These are phyloP conservation scores for Sphaerostilbella broomeana DNA, from an alignment of 2,329 filamentous ascomycete genomes.

Conservation along the genomic window DNA sequence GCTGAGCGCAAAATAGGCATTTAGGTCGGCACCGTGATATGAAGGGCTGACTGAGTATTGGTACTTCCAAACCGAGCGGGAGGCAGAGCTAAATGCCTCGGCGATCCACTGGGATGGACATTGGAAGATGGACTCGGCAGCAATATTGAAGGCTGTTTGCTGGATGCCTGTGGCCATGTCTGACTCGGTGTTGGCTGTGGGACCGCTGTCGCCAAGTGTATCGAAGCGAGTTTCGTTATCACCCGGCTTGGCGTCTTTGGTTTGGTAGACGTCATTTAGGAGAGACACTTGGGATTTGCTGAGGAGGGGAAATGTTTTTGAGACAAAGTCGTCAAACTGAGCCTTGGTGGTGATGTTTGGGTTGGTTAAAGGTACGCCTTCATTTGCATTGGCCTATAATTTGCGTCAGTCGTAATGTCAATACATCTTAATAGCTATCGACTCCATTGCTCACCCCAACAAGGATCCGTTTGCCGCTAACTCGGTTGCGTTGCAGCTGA, in stretches of 20 bases:
- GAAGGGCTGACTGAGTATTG: slow-evolving; percentile 41
- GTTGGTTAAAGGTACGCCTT: slow-evolving; percentile 32
- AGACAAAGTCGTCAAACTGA: slow-evolving; percentile 27
- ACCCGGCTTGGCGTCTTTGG: slow-evolving; percentile 17
- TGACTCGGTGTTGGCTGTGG: slow-evolving; percentile 44
- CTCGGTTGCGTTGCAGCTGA: slow-evolving; percentile 23
- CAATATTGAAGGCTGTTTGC: slow-evolving; percentile 47
- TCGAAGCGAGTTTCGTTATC: slow-evolving; percentile 26
- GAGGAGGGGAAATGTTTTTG: slow-evolving; percentile 28
- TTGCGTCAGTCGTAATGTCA: too few species aligned
- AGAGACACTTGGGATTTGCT: slow-evolving; percentile 24
- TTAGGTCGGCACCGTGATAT: slow-evolving; percentile 33
- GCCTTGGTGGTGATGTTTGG: slow-evolving; percentile 27
- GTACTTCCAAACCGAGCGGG: slow-evolving; percentile 37
- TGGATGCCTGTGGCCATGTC: slow-evolving; percentile 46
- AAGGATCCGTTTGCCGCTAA: slow-evolving; percentile 29
- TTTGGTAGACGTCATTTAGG: slow-evolving; percentile 27
- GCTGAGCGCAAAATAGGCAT: slow-evolving; percentile 28
- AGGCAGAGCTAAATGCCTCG: slow-evolving; percentile 34
- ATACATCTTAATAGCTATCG: too few species aligned
- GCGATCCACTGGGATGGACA: slow-evolving; percentile 52
- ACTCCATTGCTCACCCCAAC: slow-evolving; percentile 23
- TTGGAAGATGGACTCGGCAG: slow-evolving; percentile 48
- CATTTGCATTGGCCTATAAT: slow-evolving; percentile 31
- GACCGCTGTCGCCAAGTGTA: slow-evolving; percentile 29